phyloP scores from a whole-genome alignment of 352 stramenopile species.

The Phytophthora citrophthora region DNA sequence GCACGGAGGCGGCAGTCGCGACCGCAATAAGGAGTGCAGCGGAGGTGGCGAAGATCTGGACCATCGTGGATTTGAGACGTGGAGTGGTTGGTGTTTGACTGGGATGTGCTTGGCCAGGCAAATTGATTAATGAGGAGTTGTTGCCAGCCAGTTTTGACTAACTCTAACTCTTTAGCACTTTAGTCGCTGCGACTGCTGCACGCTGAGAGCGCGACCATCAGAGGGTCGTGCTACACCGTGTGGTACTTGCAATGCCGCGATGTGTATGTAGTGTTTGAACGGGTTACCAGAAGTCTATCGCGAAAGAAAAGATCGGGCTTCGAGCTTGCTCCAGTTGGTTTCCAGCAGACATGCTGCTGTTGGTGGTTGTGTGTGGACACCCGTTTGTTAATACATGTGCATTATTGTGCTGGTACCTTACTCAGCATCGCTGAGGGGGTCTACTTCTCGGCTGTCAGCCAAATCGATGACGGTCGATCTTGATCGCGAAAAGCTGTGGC shows the following conservation, averaged over 20 bases:
- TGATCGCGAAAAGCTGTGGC: neutral
- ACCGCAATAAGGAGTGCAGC: slow-evolving; percentile 11
- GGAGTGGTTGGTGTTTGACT: neutral
- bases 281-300: neutral
- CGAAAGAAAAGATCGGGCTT: neutral
- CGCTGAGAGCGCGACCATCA: neutral
- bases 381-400: neutral
- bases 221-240: neutral
- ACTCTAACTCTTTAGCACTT: neutral
- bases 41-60: slow-evolving; percentile 12
- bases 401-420: neutral
- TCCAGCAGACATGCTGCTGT: neutral
- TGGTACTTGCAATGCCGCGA: neutral
- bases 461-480: neutral
- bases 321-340: neutral
- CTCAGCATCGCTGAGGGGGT: neutral
- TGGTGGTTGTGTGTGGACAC: neutral
- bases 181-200: neutral
- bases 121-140: neutral
- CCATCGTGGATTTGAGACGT: slow-evolving; percentile 11
- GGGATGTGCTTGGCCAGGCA: neutral
- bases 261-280: too few relatives aligned
- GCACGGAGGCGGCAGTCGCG: slow-evolving; percentile 8
- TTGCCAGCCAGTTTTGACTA: neutral
- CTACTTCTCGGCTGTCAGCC: neutral